phyloP scores from a whole-genome alignment of 768 basidiomycete genomes.

The Boletus pseudo-olivaceus region DNA sequence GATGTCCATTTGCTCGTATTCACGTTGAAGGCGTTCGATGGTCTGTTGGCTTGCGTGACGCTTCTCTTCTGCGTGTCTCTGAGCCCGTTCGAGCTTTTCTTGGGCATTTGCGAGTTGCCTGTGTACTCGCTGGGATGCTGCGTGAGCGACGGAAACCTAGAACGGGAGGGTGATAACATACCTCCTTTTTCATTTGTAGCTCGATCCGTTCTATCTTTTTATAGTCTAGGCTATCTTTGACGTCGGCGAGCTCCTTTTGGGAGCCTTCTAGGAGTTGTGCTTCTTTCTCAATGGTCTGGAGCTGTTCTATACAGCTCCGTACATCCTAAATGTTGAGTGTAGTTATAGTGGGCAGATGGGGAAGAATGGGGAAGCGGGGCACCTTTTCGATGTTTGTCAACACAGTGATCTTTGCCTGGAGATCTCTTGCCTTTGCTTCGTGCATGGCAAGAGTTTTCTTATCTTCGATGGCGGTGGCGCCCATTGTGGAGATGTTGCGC shows the following conservation, averaged over 20 bases:
- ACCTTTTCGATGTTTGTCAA: slow-evolving; percentile 77
- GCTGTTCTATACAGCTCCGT: slow-evolving; percentile 66
- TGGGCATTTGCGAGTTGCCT: slow-evolving; percentile 79
- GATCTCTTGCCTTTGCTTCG: slow-evolving; percentile 73
- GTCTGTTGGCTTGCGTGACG: slow-evolving; percentile 67
- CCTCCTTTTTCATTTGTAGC: slow-evolving; percentile 65
- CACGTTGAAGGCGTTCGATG: slow-evolving; percentile 70
- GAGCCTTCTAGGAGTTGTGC: slow-evolving; percentile 56
- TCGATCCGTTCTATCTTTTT: slow-evolving; percentile 75
- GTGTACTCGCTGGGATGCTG: slow-evolving; percentile 58
- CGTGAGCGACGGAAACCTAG: not conserved
- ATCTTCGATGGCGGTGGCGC: slow-evolving; percentile 61
- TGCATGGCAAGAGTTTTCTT: slow-evolving; percentile 60
- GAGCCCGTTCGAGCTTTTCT: slow-evolving; percentile 77
- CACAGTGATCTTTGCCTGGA: slow-evolving; percentile 69
- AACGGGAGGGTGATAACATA: slow-evolving; percentile 23
- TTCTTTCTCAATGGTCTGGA: slow-evolving; percentile 73
- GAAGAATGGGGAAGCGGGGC: not conserved
- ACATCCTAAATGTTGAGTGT: slow-evolving; percentile 50
- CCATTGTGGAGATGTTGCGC: slow-evolving; percentile 77
- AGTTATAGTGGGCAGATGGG: not conserved
- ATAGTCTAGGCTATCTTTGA: slow-evolving; percentile 64
- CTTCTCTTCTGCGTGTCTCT: slow-evolving; percentile 78
- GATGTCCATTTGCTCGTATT: slow-evolving; percentile 75
- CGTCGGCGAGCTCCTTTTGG: slow-evolving; percentile 64